These are phyloP conservation scores for Suillus bovinus DNA, from an alignment of 768 basidiomycete species.

Conservation along the genomic window DNA sequence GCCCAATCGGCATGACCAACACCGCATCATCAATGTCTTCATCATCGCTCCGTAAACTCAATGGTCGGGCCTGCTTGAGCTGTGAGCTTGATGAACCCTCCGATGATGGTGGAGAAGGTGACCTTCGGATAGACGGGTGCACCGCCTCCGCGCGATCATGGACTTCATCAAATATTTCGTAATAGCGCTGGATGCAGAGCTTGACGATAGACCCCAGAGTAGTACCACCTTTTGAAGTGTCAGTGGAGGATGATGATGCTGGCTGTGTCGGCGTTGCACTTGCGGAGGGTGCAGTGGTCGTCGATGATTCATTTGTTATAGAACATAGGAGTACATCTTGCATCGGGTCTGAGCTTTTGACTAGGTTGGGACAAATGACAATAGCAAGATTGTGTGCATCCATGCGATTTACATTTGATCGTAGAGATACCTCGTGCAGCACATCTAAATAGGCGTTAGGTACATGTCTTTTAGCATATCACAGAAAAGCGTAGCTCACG, in stretches of 20 bases:
- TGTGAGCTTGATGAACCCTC: slow-evolving; percentile 25
- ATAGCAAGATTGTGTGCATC: slow-evolving; percentile 81
- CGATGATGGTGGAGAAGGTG: slow-evolving; percentile 29
- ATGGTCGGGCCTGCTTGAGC: slow-evolving; percentile 21
- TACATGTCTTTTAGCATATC: not conserved
- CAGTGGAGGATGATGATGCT: slow-evolving; percentile 24
- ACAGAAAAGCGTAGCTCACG: slow-evolving; percentile 41
- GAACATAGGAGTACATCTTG: slow-evolving; percentile 76
- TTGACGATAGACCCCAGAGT: slow-evolving; percentile 74
- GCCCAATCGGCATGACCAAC: slow-evolving; percentile 72
- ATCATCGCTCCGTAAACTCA: slow-evolving; percentile 44
- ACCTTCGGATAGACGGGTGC: slow-evolving; percentile 25
- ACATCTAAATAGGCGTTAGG: slow-evolving; percentile 50
- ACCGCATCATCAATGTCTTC: slow-evolving; percentile 79
- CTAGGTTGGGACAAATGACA: slow-evolving; percentile 78
- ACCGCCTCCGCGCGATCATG: slow-evolving; percentile 67
- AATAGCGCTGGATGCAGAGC: slow-evolving; percentile 80
- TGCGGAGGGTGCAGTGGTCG: slow-evolving; percentile 28
- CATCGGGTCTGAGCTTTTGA: slow-evolving; percentile 65
- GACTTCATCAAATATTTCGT: slow-evolving; percentile 85
- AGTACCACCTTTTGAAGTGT: slow-evolving; percentile 46
- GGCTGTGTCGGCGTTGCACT: slow-evolving; percentile 7
- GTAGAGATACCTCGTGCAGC: slow-evolving; percentile 75
- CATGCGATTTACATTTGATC: slow-evolving; percentile 71
- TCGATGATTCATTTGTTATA: slow-evolving; percentile 50